These are phyloP conservation scores for Leccinum truebloodii DNA, from an alignment of 768 basidiomycete species.

Conservation along the genomic window DNA sequence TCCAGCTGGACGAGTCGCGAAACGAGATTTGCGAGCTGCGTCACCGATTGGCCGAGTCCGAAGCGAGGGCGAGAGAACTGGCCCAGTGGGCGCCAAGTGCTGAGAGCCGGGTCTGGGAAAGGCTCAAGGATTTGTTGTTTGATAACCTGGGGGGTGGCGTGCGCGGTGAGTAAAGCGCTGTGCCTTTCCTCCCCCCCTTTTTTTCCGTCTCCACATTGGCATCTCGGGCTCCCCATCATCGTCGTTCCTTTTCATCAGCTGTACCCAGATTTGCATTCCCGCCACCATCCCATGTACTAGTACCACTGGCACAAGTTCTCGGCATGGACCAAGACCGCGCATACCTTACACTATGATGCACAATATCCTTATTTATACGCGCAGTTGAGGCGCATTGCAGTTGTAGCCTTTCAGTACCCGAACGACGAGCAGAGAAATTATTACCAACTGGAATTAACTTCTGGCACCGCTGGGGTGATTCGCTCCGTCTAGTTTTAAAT, in stretches of 20 bases:
- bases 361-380: constrained; percentile 21
- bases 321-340: constrained; percentile 27
- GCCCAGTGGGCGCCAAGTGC: constrained; percentile 12
- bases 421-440: constrained; percentile 7
- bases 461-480: neutral
- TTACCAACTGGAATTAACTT: constrained; percentile 6
- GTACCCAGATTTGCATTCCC: constrained; percentile 23
- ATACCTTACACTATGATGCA: constrained; percentile 25
- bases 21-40: constrained; percentile 26
- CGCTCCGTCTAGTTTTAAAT: neutral
- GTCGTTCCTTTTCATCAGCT: constrained; percentile 10
- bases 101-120: constrained; percentile 30
- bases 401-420: constrained; percentile 17
- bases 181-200: neutral
- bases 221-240: constrained; percentile 4
- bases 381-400: constrained; percentile 23
- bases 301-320: constrained; percentile 12
- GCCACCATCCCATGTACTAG: constrained; percentile 27
- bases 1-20: constrained; percentile 19
- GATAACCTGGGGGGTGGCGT: constrained; percentile 24
- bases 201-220: constrained; percentile 6
- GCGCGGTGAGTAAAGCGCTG: constrained; percentile 22
- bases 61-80: constrained; percentile 22
- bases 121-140: constrained; percentile 31
- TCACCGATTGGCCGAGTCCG: constrained; percentile 25